phyloP scores from a whole-genome alignment of 345 rosid genomes.

The Orychophragmus violaceus region DNA sequence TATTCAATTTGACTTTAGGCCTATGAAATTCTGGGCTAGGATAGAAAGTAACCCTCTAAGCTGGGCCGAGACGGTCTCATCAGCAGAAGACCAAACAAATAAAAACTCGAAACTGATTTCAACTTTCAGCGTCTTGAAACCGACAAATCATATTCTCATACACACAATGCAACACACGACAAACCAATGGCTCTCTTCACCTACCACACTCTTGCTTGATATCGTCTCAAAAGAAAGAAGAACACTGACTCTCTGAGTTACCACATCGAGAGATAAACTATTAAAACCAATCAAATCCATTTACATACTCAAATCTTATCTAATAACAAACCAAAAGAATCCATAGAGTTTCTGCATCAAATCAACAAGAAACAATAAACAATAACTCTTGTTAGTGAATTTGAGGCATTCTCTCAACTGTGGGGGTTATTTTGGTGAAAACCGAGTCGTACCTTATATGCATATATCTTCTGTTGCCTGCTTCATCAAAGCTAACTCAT shows the following conservation, averaged over 20 bases:
- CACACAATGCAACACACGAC: conserved; percentile 8
- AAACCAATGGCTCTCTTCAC: conserved; percentile 2
- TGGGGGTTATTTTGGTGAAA: not conserved
- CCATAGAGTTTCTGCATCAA: conserved; percentile 18
- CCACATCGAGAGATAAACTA: too few species aligned
- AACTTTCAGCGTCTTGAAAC: not conserved
- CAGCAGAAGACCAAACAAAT: not conserved
- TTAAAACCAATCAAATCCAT: conserved; percentile 24
- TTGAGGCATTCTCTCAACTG: not conserved
- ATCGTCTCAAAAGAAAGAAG: too few species aligned
- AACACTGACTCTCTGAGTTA: too few species aligned
- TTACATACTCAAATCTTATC: conserved; percentile 13
- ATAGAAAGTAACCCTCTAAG: not conserved
- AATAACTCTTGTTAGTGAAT: conserved; percentile 10
- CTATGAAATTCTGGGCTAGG: not conserved
- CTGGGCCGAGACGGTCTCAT: not conserved
- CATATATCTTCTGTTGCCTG: not conserved
- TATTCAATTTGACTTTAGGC: too few species aligned
- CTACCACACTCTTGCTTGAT: too few species aligned
- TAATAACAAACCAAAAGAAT: not conserved
- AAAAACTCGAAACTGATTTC: not conserved
- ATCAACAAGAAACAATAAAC: conserved; percentile 7
- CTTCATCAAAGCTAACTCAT: conserved; percentile 14
- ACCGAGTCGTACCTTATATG: conserved; percentile 20
- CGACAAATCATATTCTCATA: conserved; percentile 9